phyloP scores from a whole-genome alignment of 805 yeast species.

The Metschnikowia santaceciliae region DNA sequence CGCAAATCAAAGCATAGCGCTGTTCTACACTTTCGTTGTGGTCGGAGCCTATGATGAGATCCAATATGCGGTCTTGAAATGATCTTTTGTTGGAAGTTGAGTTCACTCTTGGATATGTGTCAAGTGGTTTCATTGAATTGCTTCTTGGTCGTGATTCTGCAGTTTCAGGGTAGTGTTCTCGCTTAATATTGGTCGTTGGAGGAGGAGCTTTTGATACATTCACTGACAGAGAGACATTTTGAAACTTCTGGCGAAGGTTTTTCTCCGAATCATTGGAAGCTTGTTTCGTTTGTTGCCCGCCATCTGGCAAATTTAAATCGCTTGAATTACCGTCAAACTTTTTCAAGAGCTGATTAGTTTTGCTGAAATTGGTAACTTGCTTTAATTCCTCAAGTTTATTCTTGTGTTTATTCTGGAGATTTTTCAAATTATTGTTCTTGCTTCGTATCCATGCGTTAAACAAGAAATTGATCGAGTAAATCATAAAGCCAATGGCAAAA shows the following conservation, averaged over 20 bases:
- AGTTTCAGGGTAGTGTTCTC: neutral
- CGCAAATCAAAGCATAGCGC: conserved; percentile 71
- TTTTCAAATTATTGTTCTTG: conserved; percentile 19
- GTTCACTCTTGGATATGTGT: neutral
- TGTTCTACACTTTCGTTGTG: conserved; percentile 58
- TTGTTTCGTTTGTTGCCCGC: neutral
- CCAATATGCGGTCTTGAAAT: conserved; percentile 36
- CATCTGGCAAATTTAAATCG: conserved; percentile 2
- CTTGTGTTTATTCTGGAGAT: conserved; percentile 44
- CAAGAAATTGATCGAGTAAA: conserved; percentile 15
- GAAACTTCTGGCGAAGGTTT: neutral
- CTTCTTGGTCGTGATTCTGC: neutral
- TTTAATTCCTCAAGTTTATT: conserved; percentile 64
- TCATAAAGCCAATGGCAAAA: conserved; percentile 15
- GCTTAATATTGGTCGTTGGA: neutral
- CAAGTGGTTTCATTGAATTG: neutral
- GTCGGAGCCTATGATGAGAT: conserved; percentile 46
- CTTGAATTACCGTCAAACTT: conserved; percentile 37
- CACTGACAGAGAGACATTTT: neutral
- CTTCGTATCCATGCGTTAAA: conserved; percentile 21
- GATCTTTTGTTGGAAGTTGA: conserved; percentile 16
- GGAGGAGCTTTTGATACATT: neutral
- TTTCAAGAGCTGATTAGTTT: conserved; percentile 68
- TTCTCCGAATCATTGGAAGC: neutral
- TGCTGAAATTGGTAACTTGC: conserved; percentile 66